Conservation (phyloP, 2,329 filamentous ascomycete species). For the Drechslerella dactyloides region DNA sequence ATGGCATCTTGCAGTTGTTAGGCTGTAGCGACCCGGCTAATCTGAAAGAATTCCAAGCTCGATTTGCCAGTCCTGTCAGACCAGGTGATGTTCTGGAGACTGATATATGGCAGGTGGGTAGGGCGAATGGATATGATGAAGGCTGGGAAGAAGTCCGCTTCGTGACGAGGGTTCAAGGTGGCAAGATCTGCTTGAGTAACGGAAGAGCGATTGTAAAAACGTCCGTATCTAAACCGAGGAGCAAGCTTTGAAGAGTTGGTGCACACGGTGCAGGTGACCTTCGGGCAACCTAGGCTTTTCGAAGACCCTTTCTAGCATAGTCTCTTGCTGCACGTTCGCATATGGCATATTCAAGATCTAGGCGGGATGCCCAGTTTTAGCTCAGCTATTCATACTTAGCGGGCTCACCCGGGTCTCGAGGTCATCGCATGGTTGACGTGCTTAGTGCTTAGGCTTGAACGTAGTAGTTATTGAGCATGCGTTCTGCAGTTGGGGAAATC, state of each 20-base stretch:
- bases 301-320: too few relatives aligned
- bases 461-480: too few relatives aligned
- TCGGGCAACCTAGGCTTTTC: too few relatives aligned
- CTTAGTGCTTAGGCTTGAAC: too few relatives aligned
- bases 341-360: too few relatives aligned
- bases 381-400: too few relatives aligned
- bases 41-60: conserved; percentile 84
- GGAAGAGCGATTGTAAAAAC: conserved; percentile 79
- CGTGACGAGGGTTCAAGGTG: conserved; percentile 72
- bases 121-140: conserved; percentile 63
- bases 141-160: conserved; percentile 86
- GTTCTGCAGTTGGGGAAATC: too few relatives aligned
- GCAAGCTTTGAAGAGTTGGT: conserved; percentile 65
- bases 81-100: conserved; percentile 82
- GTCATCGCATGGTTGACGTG: too few relatives aligned
- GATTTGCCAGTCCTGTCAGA: conserved; percentile 83
- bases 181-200: conserved; percentile 86
- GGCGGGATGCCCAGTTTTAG: too few relatives aligned
- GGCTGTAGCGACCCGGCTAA: conserved; percentile 80
- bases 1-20: conserved; percentile 74
- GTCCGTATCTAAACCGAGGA: conserved; percentile 62
- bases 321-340: too few relatives aligned
- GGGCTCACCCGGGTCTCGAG: too few relatives aligned
- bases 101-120: conserved; percentile 79
- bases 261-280: too few relatives aligned